Base-by-base conservation (phyloP, 176 grass and related monocot species). In the Carex pumila region DNA sequence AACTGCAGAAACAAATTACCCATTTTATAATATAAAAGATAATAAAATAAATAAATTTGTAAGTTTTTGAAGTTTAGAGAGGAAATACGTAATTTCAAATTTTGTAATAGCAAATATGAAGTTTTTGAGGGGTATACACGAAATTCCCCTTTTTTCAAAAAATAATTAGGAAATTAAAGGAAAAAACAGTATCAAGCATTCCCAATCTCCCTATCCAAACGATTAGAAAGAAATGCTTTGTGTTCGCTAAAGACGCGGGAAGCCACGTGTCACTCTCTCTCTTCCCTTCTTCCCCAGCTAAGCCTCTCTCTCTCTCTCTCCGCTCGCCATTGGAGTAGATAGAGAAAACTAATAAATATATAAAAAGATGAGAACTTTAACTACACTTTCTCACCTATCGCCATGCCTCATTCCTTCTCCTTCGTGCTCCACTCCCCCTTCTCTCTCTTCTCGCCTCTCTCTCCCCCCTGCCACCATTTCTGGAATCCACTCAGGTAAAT, bases 321-420 rank as follows among this genome's bases (percentile, higher is more conserved):
- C 39, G 21, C 67, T 61, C 59, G 75, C 61, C 39, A 64, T 52
- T 53, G 61, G 21, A 63, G 81, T 12, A 65, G 79, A 34, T 77
- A 77, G 12, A 31, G 50, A 78, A 57, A 13, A 57, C 2, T 57
- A 54, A 56, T 78, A 68, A 17, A 50, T n/a, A 54, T 54, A 13
- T 2, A 49, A 31, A 68, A 2, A 81, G 29, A 86, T 86, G 85
- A 70, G 29, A 25, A 86, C 72, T 86, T 47, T 80, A 25, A 86
- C 60, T 47, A 30, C 62, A 12, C 43, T 81, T n/a, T 61, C 74
- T 43, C 85, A 56, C 61, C 10, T 32, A 0, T 55, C 81, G 13
- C 79, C 79, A 86, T 65, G 55, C 22, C 73, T 56, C 45, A 52
- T 61, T 69, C 21, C 41, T 9, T 41, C 85, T 31, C 59, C 17